phyloP scores from a whole-genome alignment of 129 eudicot genomes.

The Rutidosis leptorrhynchoides region DNA sequence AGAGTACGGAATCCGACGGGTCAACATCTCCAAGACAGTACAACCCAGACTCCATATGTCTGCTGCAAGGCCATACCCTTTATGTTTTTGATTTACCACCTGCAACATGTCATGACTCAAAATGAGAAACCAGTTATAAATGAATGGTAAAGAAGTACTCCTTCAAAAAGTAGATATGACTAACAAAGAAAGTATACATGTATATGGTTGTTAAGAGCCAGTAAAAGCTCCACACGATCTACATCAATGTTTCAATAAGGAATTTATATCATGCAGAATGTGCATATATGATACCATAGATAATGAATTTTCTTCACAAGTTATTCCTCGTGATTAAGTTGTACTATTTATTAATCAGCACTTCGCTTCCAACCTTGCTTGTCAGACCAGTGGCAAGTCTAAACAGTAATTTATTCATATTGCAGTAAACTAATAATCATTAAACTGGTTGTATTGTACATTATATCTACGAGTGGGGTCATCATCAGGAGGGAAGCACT shows the following conservation, averaged over 20 bases:
- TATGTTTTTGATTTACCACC: conserved; percentile 62
- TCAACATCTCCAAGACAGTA: conserved; percentile 94
- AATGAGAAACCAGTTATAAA: background rate
- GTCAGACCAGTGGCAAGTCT: background rate
- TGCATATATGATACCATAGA: background rate
- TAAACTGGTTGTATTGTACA: background rate
- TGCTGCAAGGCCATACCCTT: conserved; percentile 87
- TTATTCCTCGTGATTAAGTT: background rate
- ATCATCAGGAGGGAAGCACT: no score
- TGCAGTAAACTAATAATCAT: background rate
- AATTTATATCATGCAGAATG: background rate
- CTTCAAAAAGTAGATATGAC: background rate
- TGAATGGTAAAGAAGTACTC: background rate
- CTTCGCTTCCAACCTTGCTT: background rate
- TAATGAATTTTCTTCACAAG: background rate
- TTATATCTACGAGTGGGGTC: background rate
- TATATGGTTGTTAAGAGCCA: background rate
- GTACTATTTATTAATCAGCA: background rate
- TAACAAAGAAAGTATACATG: conserved; percentile 1
- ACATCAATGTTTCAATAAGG: background rate
- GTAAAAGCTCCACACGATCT: background rate
- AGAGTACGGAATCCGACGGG: conserved; percentile 67
- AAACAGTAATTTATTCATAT: background rate
- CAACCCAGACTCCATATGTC: conserved; percentile 99
- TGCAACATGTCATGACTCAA: conserved; percentile 26